phyloP scores from a whole-genome alignment of 148 eudicot genomes.

The Dysphania ambrosioides region DNA sequence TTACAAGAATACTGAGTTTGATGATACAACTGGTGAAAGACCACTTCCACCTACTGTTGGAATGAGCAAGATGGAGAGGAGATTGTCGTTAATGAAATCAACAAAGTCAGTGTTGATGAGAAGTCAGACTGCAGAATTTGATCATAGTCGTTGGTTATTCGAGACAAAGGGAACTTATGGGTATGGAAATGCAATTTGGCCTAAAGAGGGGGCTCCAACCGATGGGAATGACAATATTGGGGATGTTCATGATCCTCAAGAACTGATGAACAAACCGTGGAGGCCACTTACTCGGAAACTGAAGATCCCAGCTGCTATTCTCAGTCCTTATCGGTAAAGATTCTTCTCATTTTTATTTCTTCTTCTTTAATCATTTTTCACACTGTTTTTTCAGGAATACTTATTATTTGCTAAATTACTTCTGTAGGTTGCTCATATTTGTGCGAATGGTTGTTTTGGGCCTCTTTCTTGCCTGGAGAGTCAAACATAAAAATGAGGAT shows the following conservation, averaged over 20 bases:
- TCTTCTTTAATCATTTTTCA: not conserved
- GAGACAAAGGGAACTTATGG: constrained; percentile 90
- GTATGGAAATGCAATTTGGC: constrained; percentile 95
- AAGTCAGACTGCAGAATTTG: constrained; percentile 87
- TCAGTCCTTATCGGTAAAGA: constrained; percentile 76
- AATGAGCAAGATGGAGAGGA: constrained; percentile 71
- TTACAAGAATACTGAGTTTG: constrained; percentile 58
- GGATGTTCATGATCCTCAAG: constrained; percentile 48
- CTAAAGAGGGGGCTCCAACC: constrained; percentile 61
- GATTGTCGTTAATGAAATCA: constrained; percentile 76
- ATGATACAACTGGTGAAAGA: constrained; percentile 34
- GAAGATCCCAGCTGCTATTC: constrained; percentile 75
- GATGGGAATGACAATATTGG: constrained; percentile 40
- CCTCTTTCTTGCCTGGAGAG: constrained; percentile 74
- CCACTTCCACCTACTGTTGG: constrained; percentile 46
- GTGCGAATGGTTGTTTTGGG: constrained; percentile 67
- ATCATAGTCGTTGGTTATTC: constrained; percentile 79
- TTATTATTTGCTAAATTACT: constrained; percentile 11
- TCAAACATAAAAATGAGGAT: constrained; percentile 70
- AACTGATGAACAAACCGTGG: constrained; percentile 76
- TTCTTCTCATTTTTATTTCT: not conserved
- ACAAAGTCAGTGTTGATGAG: constrained; percentile 57
- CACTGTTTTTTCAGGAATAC: not conserved
- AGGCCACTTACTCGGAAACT: constrained; percentile 86
- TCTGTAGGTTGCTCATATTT: constrained; percentile 60